Evolutionary conservation across 2,329 filamentous ascomycete species (phyloP), one percentile per base, ranked within the genome.

Genomic region (Botrytis galanthina): DNA sequence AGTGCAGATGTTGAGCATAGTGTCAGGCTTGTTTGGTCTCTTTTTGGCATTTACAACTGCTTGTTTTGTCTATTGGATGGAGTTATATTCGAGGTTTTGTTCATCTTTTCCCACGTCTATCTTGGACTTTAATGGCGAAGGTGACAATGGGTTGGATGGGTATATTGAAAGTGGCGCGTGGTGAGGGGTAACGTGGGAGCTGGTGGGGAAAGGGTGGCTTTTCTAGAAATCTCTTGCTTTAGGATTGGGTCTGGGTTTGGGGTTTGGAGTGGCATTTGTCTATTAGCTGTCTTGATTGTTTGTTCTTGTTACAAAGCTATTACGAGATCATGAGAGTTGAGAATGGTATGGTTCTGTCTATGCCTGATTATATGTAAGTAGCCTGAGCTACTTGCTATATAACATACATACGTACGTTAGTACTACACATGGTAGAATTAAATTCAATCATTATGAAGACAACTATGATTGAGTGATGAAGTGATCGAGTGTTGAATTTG

Each of bases 1-100:
- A 72, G 71, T 72, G 71, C 71, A 61, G 60, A 72, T 72, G 71
- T 72, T 60, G 62, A 72, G 62, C 67, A 51, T 72, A 61, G 54
- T 72, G 60, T 68, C 29, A 39, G 46, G 61, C 60, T 54, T 51
- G 44, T 51, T 71, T 71, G 48, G 61, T 67, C 39, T 72, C 29
- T 57, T 67, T 67, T 72, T 67, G 48, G 61, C 42, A 54, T 70
- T 61, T 70, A 71, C 42, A 51, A 32, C 39, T 42, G 39, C 60
- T 72, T 68, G 48, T 68, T 39, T 72, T 68, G 64, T 68, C 35
- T 68, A 57, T 68, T 42, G 48, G 48, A 42, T 68, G 64, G 64
- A 57, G 64, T 68, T 54, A 57, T 37, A 54, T 57, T 57, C n/a
- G 64, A 46, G 35, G 39, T 39, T 68, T 9, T 57, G 64, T 68